Conservation (phyloP, 768 basidiomycete species). For the Dentipellis sp. region DNA sequence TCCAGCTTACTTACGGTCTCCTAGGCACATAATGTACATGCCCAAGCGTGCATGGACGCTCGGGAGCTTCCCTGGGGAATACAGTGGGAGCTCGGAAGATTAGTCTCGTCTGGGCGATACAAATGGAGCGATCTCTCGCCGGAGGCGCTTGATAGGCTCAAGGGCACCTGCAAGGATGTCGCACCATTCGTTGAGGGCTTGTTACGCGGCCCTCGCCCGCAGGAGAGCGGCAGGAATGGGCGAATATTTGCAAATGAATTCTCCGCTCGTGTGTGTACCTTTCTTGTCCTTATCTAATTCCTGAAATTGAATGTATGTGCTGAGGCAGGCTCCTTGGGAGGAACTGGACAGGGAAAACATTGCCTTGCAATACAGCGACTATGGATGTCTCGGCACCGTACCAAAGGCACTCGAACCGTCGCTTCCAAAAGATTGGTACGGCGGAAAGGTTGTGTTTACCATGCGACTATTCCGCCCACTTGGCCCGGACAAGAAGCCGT, state of each 20-base stretch:
- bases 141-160: constrained; percentile 19
- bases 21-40: constrained; percentile 5
- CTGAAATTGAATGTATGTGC: constrained; percentile 4
- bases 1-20: constrained; percentile 18
- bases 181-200: background rate
- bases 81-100: constrained; percentile 45
- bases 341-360: constrained; percentile 51
- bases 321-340: constrained; percentile 46
- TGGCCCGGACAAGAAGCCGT: background rate
- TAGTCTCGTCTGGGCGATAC: constrained; percentile 23
- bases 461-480: constrained; percentile 23
- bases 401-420: constrained; percentile 6
- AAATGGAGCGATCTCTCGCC: constrained; percentile 24
- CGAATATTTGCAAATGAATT: constrained; percentile 9
- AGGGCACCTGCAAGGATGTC: constrained; percentile 20
- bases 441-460: constrained; percentile 49
- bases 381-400: constrained; percentile 31
- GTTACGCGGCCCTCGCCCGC: background rate
- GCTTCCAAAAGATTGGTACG: constrained; percentile 41
- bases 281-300: background rate
- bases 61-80: constrained; percentile 26
- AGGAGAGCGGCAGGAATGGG: background rate
- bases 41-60: constrained; percentile 5
- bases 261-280: constrained; percentile 10
- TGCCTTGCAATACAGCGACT: constrained; percentile 23